Conservation (phyloP, 2,329 filamentous ascomycete genomes). For the Fusarium mexicanum region DNA sequence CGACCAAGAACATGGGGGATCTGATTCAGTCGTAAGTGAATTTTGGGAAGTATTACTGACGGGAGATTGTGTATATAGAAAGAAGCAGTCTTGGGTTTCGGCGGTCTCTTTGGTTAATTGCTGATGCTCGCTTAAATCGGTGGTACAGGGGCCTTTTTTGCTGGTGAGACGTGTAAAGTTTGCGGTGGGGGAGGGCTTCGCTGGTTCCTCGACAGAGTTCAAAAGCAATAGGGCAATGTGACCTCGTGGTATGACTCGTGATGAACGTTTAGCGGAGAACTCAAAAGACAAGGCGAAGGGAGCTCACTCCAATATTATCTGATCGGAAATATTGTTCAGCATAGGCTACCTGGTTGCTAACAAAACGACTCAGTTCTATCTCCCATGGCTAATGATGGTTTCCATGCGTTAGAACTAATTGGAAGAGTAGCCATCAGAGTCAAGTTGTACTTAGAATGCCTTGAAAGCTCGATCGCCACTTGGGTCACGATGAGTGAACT, state of each 20-base stretch:
- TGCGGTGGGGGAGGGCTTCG: neutral
- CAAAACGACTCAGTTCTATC: fast-evolving
- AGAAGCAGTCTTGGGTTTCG: neutral
- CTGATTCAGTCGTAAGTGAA: neutral
- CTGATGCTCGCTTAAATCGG: neutral
- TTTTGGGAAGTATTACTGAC: neutral
- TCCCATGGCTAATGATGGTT: neutral
- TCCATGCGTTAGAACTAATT: neutral
- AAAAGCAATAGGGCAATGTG: no score
- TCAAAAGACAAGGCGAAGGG: neutral
- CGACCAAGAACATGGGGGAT: neutral
- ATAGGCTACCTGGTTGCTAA: no score
- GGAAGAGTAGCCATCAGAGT: neutral
- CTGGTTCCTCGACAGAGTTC: neutral
- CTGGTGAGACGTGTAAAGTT: neutral
- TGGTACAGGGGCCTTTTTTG: neutral
- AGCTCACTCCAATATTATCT: no score
- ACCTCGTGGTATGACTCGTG: no score
- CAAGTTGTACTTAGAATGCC: neutral
- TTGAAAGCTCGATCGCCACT: no score
- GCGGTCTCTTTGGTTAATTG: neutral
- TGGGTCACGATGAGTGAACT: neutral
- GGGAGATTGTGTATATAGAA: neutral
- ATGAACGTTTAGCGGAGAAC: fast-evolving
- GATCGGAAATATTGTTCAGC: neutral